Evolutionary conservation across 352 stramenopile species (phyloP).

Genomic region (Pythium scleroteichum): DNA sequence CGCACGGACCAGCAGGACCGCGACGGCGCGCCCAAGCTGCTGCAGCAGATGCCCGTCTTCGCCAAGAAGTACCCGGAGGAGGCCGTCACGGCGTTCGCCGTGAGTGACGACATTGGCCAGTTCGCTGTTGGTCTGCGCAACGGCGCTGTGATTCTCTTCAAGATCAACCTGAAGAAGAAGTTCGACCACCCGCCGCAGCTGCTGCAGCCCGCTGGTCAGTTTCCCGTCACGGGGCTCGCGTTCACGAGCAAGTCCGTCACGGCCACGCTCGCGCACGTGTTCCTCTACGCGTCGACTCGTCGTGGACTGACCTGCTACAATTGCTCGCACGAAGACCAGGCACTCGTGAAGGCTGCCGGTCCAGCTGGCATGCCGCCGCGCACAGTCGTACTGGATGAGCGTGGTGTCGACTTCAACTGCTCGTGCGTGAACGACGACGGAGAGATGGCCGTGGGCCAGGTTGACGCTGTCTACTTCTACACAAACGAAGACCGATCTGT

Average conservation of each 20-base stretch:
- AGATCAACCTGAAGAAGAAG: conserved; percentile 77
- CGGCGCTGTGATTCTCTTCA: conserved; percentile 82
- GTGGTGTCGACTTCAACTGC: conserved; percentile 79
- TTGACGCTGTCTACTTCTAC: conserved; percentile 90
- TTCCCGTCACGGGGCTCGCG: conserved; percentile 70
- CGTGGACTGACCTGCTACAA: conserved; percentile 85
- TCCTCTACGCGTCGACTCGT: conserved; percentile 77
- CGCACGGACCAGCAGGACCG: conserved; percentile 87
- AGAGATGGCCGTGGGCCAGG: conserved; percentile 81
- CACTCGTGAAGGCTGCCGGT: conserved; percentile 67
- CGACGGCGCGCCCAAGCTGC: conserved; percentile 82
- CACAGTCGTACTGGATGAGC: conserved; percentile 79
- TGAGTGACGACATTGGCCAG: conserved; percentile 82
- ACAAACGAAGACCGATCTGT: conserved; percentile 84
- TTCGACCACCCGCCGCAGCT: conserved; percentile 67
- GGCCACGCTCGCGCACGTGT: conserved; percentile 60
- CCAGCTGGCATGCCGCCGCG: conserved; percentile 59
- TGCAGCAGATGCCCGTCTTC: conserved; percentile 86
- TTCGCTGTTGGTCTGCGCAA: conserved; percentile 84
- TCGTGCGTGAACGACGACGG: conserved; percentile 85
- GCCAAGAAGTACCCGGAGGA: conserved; percentile 89
- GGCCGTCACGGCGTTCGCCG: conserved; percentile 83
- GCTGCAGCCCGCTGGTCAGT: conserved; percentile 78
- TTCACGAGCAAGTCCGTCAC: conserved; percentile 82
- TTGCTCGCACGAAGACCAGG: conserved; percentile 81